These are phyloP conservation scores for Phytomonas francai DNA, from an alignment of 208 protist genomes.

Conservation along the genomic window DNA sequence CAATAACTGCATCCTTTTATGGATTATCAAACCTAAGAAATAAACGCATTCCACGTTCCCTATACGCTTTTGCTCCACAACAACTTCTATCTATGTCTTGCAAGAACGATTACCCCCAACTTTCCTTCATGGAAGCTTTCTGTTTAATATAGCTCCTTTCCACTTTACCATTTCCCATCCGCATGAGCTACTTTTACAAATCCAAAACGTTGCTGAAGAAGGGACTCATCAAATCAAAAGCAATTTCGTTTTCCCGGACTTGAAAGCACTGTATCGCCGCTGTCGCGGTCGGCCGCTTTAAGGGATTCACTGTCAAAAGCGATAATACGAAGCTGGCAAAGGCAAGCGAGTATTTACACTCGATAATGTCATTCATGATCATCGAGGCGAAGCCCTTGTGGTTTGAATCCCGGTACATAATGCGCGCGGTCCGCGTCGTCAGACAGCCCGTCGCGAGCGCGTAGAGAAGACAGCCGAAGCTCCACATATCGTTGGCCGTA, in stretches of 20 bases:
- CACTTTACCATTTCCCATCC: background rate
- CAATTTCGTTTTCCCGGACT: slow-evolving; percentile 26
- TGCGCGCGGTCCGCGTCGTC: slow-evolving; percentile 35
- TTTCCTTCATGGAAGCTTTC: background rate
- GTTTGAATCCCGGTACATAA: slow-evolving; percentile 73
- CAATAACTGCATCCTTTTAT: too few species aligned
- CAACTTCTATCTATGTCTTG: background rate
- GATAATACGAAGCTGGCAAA: slow-evolving; percentile 77
- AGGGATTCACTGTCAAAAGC: slow-evolving; percentile 55
- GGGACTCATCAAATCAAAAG: slow-evolving; percentile 40
- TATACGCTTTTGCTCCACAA: background rate
- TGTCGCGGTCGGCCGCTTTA: slow-evolving; percentile 55
- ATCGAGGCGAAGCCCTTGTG: slow-evolving; percentile 52
- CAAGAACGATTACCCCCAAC: background rate
- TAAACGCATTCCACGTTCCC: background rate
- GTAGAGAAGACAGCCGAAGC: slow-evolving; percentile 82
- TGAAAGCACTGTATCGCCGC: slow-evolving; percentile 49
- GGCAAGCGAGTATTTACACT: slow-evolving; percentile 42
- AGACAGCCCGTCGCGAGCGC: slow-evolving; percentile 66
- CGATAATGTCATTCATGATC: slow-evolving; percentile 61
- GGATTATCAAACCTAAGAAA: background rate
- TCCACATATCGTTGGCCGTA: slow-evolving; percentile 79
- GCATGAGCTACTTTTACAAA: too few species aligned
- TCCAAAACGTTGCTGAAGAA: slow-evolving; percentile 77
- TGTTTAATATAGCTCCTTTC: background rate